Conservation (phyloP, 2,329 filamentous ascomycete genomes). For the Trichoderma oligosporum region DNA sequence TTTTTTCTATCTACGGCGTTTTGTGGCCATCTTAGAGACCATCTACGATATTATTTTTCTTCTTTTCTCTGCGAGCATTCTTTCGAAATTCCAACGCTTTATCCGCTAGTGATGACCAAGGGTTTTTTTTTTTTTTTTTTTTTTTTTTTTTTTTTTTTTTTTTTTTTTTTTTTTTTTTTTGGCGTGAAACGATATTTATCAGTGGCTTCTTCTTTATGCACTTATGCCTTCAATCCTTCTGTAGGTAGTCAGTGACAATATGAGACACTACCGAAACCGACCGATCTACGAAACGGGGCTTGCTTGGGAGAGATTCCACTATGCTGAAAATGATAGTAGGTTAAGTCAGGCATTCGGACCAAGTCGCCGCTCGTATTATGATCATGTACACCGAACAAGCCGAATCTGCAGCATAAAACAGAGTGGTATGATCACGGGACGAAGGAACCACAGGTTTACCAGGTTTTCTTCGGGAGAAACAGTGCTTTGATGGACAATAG, state of each 20-base stretch:
- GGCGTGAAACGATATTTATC: not conserved
- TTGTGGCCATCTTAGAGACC: not conserved
- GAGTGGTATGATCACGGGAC: not conserved
- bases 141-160: too few species aligned
- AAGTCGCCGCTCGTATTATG: not conserved
- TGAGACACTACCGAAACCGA: not conserved
- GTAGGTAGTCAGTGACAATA: not conserved
- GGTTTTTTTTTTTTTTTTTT: too few species aligned
- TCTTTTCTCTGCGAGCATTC: not conserved
- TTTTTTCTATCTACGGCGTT: slow-evolving; percentile 9
- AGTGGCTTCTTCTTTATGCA: not conserved
- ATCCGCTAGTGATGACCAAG: not conserved
- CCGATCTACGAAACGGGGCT: not conserved
- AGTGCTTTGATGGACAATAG: not conserved
- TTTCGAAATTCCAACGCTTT: not conserved
- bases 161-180: too few species aligned
- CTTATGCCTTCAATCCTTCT: not conserved
- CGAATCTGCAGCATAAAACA: not conserved
- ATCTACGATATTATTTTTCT: not conserved
- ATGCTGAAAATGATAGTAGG: not conserved
- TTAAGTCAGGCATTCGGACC: not conserved
- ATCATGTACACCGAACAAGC: slow-evolving; percentile 12
- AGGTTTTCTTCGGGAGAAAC: too few species aligned
- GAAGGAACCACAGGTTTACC: not conserved
- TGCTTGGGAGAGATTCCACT: not conserved